phyloP scores from a whole-genome alignment of 192 early-diverging fungal genomes.

The Jimgerdemannia flammicorona region DNA sequence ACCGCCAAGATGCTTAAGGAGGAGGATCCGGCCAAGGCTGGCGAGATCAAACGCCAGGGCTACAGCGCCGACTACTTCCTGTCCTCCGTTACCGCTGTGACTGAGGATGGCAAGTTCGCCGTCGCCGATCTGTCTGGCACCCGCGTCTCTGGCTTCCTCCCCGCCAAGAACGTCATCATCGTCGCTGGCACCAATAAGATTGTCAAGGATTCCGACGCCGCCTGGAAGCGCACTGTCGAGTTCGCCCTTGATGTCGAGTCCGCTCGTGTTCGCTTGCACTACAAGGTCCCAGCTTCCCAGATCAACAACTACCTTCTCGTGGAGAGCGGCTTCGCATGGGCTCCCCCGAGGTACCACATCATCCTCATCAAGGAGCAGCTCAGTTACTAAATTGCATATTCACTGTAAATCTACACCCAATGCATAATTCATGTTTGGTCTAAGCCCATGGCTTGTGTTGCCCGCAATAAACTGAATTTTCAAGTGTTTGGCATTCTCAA shows the following conservation, averaged over 20 bases:
- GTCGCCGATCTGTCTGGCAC: conserved; percentile 27
- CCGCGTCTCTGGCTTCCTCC: conserved; percentile 30
- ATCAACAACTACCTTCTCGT: conserved; percentile 27
- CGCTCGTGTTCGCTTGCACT: conserved; percentile 33
- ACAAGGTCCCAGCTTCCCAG: conserved; percentile 25
- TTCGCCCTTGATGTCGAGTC: conserved; percentile 21
- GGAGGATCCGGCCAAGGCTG: conserved; percentile 29
- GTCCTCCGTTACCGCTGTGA: conserved; percentile 30
- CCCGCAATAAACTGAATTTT: not conserved
- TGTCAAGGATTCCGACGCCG: conserved; percentile 32
- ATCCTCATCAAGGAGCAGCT: conserved; percentile 37
- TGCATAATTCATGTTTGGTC: not conserved
- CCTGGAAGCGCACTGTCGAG: conserved; percentile 23
- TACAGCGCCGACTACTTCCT: conserved; percentile 37
- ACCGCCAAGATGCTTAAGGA: conserved; percentile 22
- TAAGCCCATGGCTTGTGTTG: too few relatives aligned
- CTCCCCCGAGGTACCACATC: conserved; percentile 19
- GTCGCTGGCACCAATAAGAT: conserved; percentile 38
- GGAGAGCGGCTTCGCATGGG: conserved; percentile 5
- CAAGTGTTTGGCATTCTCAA: too few relatives aligned
- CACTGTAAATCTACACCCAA: not conserved
- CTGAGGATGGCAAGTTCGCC: conserved; percentile 26
- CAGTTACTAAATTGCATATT: conserved; percentile 23
- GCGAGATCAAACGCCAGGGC: conserved; percentile 29
- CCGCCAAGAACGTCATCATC: conserved; percentile 27